Evolutionary conservation across 257 asterid species (phyloP), one percentile per base, ranked within the genome.

Genomic region (Salvia miltiorrhiza): DNA sequence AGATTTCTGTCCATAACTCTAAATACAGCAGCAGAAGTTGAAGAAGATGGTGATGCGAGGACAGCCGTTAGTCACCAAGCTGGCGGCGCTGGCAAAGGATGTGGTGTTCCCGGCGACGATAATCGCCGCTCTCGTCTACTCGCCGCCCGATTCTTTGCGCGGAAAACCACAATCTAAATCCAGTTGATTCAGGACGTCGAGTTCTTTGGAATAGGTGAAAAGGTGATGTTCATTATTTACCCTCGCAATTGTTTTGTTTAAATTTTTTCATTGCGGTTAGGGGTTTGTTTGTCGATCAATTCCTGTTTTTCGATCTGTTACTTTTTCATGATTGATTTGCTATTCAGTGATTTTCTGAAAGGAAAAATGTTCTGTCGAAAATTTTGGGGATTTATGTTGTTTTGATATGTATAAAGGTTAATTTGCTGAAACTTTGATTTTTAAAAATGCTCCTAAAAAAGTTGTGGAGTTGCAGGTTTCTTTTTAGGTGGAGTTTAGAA

Each of bases 31-130:
- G n/a, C 43, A 37, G 50, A 63, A 16, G 4, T 9, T 69, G 14
- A 55, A 65, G 65, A 66, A 21, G 61, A 75, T 72, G 86, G 80
- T 77, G 56, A 73, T 84, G 84, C 82, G 74, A 70, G 93, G 90
- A 14, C 77, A 87, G 71, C 82, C 90, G 45, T 65, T 87, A 79
- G 76, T 84, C 32, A 74, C 90, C 45, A 82, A 87, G 77, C 65
- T 74, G 63, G 90, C 93, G 59, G 77, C 63, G 63, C 58, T 78
- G 73, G 84, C 93, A 6, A 63, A 71, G 63, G 81, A 72, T 79
- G 90, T 69, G 52, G 87, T 84, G 41, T 72, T 87, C 35, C 93
- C 93, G 14, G 88, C 65, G 17, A 71, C 82, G 8, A 82, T 87
- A 85, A 28, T 80, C 71, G 81, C 80, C 54, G 88, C 93, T 7